Evolutionary conservation across 2,329 filamentous ascomycete genomes (phyloP).

Genomic region (Fragosphaeria purpurea): DNA sequence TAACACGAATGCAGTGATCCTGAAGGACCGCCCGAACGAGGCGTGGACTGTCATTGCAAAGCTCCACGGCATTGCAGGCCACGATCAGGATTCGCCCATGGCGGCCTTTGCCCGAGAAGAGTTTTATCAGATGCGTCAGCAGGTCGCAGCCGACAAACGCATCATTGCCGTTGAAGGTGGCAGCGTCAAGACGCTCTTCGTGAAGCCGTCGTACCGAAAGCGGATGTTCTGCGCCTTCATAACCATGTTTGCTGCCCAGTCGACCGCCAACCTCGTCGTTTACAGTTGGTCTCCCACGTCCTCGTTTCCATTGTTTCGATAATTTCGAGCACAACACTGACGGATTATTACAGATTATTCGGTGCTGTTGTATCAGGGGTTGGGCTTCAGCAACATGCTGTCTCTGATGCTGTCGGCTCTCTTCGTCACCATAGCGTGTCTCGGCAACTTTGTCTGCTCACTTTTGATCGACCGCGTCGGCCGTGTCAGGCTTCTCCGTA

Average conservation of each 20-base stretch:
- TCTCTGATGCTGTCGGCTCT: conserved; percentile 2
- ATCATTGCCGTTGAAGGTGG: neutral
- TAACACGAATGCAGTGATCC: no score
- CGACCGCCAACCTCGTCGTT: neutral
- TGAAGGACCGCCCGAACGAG: no score
- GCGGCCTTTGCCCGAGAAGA: no score
- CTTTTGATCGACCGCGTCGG: conserved; percentile 1
- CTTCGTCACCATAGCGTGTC: conserved; percentile 1
- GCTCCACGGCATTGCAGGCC: no score
- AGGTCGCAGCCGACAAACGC: neutral
- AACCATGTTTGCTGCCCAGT: neutral
- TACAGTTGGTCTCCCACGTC: neutral
- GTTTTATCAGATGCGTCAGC: no score
- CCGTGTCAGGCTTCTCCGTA: neutral
- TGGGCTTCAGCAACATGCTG: neutral
- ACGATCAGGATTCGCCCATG: no score
- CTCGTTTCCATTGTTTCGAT: no score
- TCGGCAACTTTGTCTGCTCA: conserved; percentile 1
- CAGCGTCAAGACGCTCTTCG: neutral
- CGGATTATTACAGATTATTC: neutral
- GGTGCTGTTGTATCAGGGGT: neutral
- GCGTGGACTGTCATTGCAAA: no score
- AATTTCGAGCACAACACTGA: no score
- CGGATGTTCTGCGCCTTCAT: conserved; percentile 3
- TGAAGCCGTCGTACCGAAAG: neutral